Percentiles rank a stretch among this genome's conserved stretches.
Evolutionary conservation across 2,329 filamentous ascomycete species (phyloP).

Genomic region (Cercospora beticola): DNA sequence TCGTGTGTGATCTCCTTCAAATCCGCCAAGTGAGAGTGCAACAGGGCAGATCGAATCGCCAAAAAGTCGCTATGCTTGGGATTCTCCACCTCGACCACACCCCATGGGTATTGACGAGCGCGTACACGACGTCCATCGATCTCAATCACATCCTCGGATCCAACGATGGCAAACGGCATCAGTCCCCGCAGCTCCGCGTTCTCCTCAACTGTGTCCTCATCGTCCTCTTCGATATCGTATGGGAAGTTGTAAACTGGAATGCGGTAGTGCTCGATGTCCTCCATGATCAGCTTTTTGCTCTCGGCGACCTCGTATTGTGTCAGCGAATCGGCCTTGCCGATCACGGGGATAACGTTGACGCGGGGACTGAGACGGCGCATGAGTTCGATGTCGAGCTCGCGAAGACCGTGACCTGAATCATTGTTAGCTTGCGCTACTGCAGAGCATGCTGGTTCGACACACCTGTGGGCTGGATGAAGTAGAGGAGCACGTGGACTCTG

Average conservation of each 20-base stretch:
- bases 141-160: slow-evolving; percentile 92
- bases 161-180: slow-evolving; percentile 99
- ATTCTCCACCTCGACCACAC: slow-evolving; percentile 98
- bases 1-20: slow-evolving; percentile 99
- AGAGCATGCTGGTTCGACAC: slow-evolving; percentile 7
- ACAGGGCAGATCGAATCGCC: slow-evolving; percentile 89
- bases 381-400: slow-evolving; percentile 97
- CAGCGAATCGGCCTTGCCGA: slow-evolving; percentile 96
- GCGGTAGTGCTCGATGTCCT: slow-evolving; percentile 99
- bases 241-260: slow-evolving; percentile 99
- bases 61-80: slow-evolving; percentile 98
- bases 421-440: slow-evolving; percentile 14
- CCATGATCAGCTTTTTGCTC: slow-evolving; percentile 99
- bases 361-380: slow-evolving; percentile 99
- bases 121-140: slow-evolving; percentile 89
- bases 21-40: slow-evolving; percentile 97
- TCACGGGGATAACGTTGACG: slow-evolving; percentile 98
- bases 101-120: slow-evolving; percentile 97
- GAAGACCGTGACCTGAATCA: slow-evolving; percentile 62
- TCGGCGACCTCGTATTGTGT: slow-evolving; percentile 95
- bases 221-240: slow-evolving; percentile 98
- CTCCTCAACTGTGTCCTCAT: slow-evolving; percentile 98
- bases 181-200: slow-evolving; percentile 95
- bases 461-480: slow-evolving; percentile 98
- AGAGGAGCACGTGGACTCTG: slow-evolving; percentile 94